Conservation (phyloP, 169 alveolate species). For the Cryptosporidium meleagridis region DNA sequence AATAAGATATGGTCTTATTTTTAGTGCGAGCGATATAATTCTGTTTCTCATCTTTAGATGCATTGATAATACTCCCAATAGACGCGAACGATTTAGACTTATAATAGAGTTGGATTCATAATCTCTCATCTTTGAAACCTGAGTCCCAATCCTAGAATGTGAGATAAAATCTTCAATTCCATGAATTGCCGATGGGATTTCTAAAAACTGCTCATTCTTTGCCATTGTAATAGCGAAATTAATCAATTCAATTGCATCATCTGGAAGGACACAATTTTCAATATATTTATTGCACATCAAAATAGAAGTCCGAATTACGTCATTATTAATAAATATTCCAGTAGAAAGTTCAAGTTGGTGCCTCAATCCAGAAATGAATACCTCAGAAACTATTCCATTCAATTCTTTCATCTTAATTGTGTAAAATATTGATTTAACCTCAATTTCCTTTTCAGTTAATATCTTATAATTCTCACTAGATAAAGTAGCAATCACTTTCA, state of each 20-base stretch:
- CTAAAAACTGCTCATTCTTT: background rate
- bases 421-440: background rate
- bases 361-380: conserved; percentile 18
- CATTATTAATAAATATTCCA: conserved; percentile 23
- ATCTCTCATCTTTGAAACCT: conserved; percentile 13
- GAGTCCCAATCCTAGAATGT: conserved; percentile 7
- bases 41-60: background rate
- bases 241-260: conserved; percentile 22
- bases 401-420: background rate
- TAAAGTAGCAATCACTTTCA: conserved; percentile 23
- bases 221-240: conserved; percentile 28
- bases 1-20: background rate
- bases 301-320: conserved; percentile 2
- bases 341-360: conserved; percentile 14
- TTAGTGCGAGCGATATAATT: background rate
- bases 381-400: conserved; percentile 18
- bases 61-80: background rate
- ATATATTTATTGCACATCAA: conserved; percentile 19
- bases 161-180: conserved; percentile 9
- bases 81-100: background rate
- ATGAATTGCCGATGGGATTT: conserved; percentile 7
- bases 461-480: background rate
- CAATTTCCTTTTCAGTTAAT: background rate
- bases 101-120: background rate
- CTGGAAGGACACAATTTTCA: conserved; percentile 15